Conservation (phyloP, 495 filamentous ascomycete genomes). For the Astrocystis sublimbata region DNA sequence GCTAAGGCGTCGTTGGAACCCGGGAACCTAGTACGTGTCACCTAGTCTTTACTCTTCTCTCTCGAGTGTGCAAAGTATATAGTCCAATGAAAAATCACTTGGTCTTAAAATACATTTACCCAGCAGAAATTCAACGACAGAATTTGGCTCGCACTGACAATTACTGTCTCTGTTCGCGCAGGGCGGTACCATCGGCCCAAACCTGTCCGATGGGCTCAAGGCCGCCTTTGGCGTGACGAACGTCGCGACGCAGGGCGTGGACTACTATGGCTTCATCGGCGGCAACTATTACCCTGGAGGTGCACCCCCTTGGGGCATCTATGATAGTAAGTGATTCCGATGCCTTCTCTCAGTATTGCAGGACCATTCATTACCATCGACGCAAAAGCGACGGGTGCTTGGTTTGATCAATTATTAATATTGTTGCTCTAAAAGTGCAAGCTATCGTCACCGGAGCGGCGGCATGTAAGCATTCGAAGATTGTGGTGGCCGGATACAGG, state of each 20-base stretch:
- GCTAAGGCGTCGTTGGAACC: constrained; percentile 51
- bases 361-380: too few relatives aligned
- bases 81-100: too few relatives aligned
- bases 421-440: constrained; percentile 14
- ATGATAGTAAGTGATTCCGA: constrained; percentile 23
- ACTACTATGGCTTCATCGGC: constrained; percentile 41
- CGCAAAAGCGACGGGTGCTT: too few relatives aligned
- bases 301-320: constrained; percentile 37
- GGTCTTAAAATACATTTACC: too few relatives aligned
- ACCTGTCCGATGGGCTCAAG: constrained; percentile 41
- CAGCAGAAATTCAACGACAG: not conserved
- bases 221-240: constrained; percentile 39
- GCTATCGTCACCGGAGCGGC: constrained; percentile 30
- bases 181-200: constrained; percentile 46
- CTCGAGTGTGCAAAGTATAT: too few relatives aligned
- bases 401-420: not conserved
- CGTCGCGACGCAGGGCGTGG: constrained; percentile 42
- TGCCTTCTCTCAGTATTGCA: not conserved
- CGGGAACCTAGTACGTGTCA: constrained; percentile 51
- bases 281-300: constrained; percentile 40
- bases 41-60: not conserved
- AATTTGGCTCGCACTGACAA: constrained; percentile 11
- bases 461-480: constrained; percentile 31
- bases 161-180: constrained; percentile 22
- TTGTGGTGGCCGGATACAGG: constrained; percentile 36